phyloP scores from a whole-genome alignment of 495 filamentous ascomycete genomes.

The Aspergillus nanangensis region DNA sequence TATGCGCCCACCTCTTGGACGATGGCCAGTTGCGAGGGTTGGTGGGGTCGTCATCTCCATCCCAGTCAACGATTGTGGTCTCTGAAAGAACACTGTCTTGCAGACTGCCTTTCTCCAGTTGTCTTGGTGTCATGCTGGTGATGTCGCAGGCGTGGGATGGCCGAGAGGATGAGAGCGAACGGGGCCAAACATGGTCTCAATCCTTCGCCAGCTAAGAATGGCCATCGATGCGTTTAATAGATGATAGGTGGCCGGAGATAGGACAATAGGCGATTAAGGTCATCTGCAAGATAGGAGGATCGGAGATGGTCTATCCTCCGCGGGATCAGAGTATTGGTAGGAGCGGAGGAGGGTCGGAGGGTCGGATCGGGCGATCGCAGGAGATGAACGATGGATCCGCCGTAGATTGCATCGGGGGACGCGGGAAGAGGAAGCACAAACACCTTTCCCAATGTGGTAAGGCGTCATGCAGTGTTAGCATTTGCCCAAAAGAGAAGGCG shows the following conservation, averaged over 20 bases:
- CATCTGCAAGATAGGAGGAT: not conserved
- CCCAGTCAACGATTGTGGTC: slow-evolving; percentile 21
- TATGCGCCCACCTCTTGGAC: slow-evolving; percentile 21
- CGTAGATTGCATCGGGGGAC: no score
- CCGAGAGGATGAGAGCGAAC: not conserved
- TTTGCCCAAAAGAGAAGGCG: not conserved
- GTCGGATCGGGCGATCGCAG: slow-evolving; percentile 5
- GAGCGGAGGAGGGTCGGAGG: slow-evolving; percentile 4
- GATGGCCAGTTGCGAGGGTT: slow-evolving; percentile 58
- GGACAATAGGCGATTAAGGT: not conserved
- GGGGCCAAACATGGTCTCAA: not conserved
- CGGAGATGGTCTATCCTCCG: no score
- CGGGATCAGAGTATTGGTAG: no score
- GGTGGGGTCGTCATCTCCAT: slow-evolving; percentile 50
- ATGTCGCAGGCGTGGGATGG: not conserved
- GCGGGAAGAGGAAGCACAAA: no score
- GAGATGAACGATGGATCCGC: not conserved
- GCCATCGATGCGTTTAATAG: not conserved
- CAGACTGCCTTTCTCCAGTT: slow-evolving; percentile 2
- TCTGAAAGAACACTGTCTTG: not conserved
- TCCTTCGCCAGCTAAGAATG: slow-evolving; percentile 1
- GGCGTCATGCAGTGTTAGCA: no score
- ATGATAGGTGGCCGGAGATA: not conserved
- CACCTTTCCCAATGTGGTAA: no score
- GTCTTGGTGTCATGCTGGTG: slow-evolving; percentile 1